Base-by-base conservation (phyloP, 2,329 filamentous ascomycete genomes). In the Amphichorda felina region DNA sequence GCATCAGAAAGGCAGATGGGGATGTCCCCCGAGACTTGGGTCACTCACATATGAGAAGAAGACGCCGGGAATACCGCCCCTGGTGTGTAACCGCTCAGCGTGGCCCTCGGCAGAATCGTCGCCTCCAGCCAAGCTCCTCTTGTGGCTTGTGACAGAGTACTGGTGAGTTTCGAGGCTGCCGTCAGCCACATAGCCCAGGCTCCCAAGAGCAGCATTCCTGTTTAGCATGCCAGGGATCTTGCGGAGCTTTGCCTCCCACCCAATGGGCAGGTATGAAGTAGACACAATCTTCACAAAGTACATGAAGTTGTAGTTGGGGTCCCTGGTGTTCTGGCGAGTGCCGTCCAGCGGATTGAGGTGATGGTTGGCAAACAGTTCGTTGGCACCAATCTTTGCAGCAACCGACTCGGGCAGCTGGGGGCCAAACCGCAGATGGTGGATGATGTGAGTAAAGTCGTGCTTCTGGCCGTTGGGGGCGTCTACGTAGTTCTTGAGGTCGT, bases 281-380 rank as follows among this genome's bases (percentile, higher is more conserved):
- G 84, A 86, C 22, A 98, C 91, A 38, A 98, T 91, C 69, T 98
- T 98, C 60, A 98, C 72, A 60, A 98, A 98, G 68, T 98, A 98
- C 86, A 96, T 94, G 60, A 80, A 98, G 66, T 95, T 98, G 69
- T 72, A 95, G 44, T 82, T 82, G 46, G 85, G 75, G 50, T 95
- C 87, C 25, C 72, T 65, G 2, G 86, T 93, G 35, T 69, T 62
- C 65, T 96, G 87, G 43, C 72, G 64, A 4, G 81, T 83, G 36
- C 72, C 70, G 51, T 98, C 93, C 4, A 98, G 75, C 4, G 91
- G 91, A 59, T 96, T 95, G 46, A 85, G 61, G 58, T 96, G 87
- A 60, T 94, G 84, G 59, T 86, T 88, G 9, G 82, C 86, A 85
- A 85, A 94, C 40, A 65, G 70, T 52, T 61, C 66, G 8, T 59